Evolutionary conservation across 2,329 filamentous ascomycete species (phyloP).

Genomic region (Fusarium fracticaudum): DNA sequence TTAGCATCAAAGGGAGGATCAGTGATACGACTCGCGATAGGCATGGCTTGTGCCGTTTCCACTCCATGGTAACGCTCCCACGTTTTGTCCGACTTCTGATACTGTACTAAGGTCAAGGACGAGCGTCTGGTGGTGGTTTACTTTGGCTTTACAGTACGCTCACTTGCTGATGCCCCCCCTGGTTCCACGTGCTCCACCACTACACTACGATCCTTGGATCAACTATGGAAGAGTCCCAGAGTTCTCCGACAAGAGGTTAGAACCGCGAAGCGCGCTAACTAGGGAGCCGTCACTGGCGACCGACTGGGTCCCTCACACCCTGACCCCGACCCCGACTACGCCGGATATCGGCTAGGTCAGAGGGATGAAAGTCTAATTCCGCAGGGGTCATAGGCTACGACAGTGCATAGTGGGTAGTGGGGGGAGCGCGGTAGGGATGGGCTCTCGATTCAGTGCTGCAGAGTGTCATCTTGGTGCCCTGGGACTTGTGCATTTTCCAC

Average conservation of each 20-base stretch:
- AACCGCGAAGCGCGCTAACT: constrained; percentile 21
- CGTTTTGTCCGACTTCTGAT: constrained; percentile 23
- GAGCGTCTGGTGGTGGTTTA: constrained; percentile 24
- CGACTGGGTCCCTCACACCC: neutral
- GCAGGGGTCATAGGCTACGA: constrained; percentile 17
- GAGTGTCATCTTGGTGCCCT: constrained; percentile 25
- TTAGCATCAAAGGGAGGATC: neutral
- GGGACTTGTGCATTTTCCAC: constrained; percentile 17
- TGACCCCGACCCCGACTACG: constrained; percentile 19
- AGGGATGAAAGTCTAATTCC: constrained; percentile 39
- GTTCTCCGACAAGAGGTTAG: neutral
- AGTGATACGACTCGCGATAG: constrained; percentile 16
- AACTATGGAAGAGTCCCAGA: neutral
- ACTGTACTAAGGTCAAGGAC: constrained; percentile 13
- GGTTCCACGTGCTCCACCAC: constrained; percentile 33
- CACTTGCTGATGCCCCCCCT: constrained; percentile 18
- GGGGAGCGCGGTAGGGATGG: constrained; percentile 1
- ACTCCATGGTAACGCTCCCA: constrained; percentile 29
- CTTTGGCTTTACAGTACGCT: constrained; percentile 1
- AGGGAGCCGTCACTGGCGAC: constrained; percentile 6
- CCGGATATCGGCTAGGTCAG: constrained; percentile 40
- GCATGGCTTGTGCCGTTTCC: constrained; percentile 17
- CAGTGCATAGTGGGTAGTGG: constrained; percentile 7
- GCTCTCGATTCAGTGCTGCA: constrained; percentile 21
- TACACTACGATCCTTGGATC: constrained; percentile 10